phyloP scores from a whole-genome alignment of 2,329 filamentous ascomycete genomes.

The Colletotrichum liriopes region DNA sequence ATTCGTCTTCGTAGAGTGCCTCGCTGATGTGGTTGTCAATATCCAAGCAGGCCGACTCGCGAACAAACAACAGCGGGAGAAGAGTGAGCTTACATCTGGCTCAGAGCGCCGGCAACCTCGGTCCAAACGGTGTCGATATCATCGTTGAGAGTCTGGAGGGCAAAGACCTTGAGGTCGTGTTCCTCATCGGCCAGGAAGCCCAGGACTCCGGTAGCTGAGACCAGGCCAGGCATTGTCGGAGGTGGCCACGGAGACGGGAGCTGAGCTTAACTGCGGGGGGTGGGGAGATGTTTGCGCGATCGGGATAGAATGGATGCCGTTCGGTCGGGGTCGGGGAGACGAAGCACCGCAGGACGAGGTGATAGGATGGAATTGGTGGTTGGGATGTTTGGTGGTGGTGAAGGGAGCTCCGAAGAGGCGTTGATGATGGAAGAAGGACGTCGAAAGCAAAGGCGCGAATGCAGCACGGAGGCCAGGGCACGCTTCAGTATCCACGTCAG shows the following conservation, averaged over 20 bases:
- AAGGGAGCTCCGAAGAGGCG: slow-evolving; percentile 37
- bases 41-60: slow-evolving; percentile 34
- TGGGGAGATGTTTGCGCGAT: slow-evolving; percentile 9
- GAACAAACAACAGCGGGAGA: neutral
- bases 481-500: slow-evolving; percentile 57
- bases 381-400: slow-evolving; percentile 23
- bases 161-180: slow-evolving; percentile 93
- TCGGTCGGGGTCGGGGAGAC: slow-evolving; percentile 5
- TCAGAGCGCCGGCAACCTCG: slow-evolving; percentile 92
- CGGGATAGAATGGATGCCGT: neutral
- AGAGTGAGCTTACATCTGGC: slow-evolving; percentile 81
- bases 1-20: slow-evolving; percentile 96
- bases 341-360: neutral
- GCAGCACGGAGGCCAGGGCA: slow-evolving; percentile 19
- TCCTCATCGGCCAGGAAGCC: slow-evolving; percentile 97
- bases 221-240: slow-evolving; percentile 86
- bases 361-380: slow-evolving; percentile 9
- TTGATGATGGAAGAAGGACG: slow-evolving; percentile 41
- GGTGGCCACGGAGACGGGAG: slow-evolving; percentile 42
- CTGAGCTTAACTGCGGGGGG: slow-evolving; percentile 28
- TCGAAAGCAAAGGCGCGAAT: slow-evolving; percentile 38
- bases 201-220: slow-evolving; percentile 93
- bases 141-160: slow-evolving; percentile 93
- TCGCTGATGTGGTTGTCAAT: slow-evolving; percentile 72
- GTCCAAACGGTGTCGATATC: slow-evolving; percentile 98